Conservation (phyloP, 2,329 filamentous ascomycete genomes). For the Neopestalotiopsis rosae region DNA sequence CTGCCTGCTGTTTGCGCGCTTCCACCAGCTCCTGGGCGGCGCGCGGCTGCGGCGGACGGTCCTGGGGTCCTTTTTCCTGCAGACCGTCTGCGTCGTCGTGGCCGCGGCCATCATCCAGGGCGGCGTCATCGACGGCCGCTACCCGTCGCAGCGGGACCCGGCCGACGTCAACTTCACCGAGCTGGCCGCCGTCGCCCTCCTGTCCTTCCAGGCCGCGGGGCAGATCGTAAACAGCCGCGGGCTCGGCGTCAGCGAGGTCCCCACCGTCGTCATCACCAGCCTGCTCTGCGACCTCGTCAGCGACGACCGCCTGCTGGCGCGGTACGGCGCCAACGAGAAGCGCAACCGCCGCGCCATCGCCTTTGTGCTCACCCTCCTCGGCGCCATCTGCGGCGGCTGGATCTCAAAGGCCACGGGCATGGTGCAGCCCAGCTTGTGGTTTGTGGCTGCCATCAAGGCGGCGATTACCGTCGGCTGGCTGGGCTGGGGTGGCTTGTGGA, state of each 20-base stretch:
- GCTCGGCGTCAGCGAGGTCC: constrained; percentile 59
- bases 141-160: constrained; percentile 31
- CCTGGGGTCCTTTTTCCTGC: constrained; percentile 32
- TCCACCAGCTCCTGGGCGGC: constrained; percentile 36
- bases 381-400: constrained; percentile 54
- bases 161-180: constrained; percentile 32
- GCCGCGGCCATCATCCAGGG: constrained; percentile 35
- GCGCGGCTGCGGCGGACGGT: constrained; percentile 34
- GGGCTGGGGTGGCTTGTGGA: constrained; percentile 19
- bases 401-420: constrained; percentile 48
- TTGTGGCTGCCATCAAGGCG: constrained; percentile 50
- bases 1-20: constrained; percentile 43
- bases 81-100: constrained; percentile 32
- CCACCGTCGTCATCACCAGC: constrained; percentile 60
- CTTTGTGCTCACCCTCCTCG: constrained; percentile 46
- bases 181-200: constrained; percentile 44
- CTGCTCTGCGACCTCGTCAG: constrained; percentile 59
- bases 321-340: constrained; percentile 50
- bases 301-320: constrained; percentile 53
- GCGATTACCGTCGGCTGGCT: constrained; percentile 41
- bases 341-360: constrained; percentile 52
- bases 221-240: constrained; percentile 59
- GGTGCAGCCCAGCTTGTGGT: constrained; percentile 49
- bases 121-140: constrained; percentile 33
- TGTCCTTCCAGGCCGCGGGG: constrained; percentile 61